Evolutionary conservation across 164 flowering plant species (phyloP), one percentile per base, ranked within the genome.

Genomic region (Buxus sempervirens): DNA sequence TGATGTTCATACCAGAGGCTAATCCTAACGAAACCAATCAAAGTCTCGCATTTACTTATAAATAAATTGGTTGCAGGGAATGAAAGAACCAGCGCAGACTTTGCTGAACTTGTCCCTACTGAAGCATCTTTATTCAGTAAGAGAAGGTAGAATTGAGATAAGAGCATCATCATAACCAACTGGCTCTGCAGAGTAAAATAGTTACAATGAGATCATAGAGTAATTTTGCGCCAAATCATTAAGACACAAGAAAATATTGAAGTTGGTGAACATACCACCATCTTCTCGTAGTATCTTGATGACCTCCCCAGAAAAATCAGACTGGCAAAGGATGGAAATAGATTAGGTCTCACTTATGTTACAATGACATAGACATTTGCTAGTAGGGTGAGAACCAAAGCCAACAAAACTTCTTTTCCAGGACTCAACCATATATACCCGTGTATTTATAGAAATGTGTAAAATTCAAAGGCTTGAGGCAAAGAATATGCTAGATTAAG

Each of bases 101-200:
- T 32, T 18, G 9, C 7, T 32, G 28, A 25, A 54, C 21, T 49
- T 45, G 49, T 28, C 36, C 22, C 69, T 81, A 85, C 68, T 80
- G 86, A 66, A 91, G 94, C 80, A 81, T 86, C 86, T 91, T 89
- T 62, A 91, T 91, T 57, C 97, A 62, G 95, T 93, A 76, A 89
- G 88, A 20, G 93, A 86, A 22, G 97, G 95, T 49, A 89, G 89
- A 54, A 91, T 71, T 4, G 84, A 81, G 27, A 91, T 80, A 9
- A 91, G 86, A 62, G 95, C 75, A 72, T 91, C 97, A 18, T 88
- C 86, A 66, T 89, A 91, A 73, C 93, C 97, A 41, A 91, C 88
- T 16, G 96, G 87, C 12, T 91, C 97, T 91, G 89, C 68, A 24
- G 9, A 62, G 58, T 45, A 62, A 72, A 74, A 54, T 23, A 24